Percentiles rank a stretch among this genome's conserved stretches.
phyloP scores from a whole-genome alignment of 1,139 yeast genomes.

The Lipomyces yarrowii region DNA sequence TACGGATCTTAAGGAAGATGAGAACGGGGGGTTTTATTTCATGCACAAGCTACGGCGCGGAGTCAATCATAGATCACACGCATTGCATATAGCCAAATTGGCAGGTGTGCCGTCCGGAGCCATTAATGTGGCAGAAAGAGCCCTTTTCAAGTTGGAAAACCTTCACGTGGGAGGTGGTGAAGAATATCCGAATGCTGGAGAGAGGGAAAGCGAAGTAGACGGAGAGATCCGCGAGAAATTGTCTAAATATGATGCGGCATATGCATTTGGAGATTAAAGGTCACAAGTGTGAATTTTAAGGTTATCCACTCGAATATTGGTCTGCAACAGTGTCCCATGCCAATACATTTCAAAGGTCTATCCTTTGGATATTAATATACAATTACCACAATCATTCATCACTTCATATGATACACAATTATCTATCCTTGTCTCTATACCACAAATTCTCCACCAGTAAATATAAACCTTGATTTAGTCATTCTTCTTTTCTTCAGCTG shows the following conservation, averaged over 20 bases:
- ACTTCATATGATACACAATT: neutral
- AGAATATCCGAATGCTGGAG: neutral
- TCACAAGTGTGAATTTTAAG: neutral
- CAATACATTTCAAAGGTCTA: neutral
- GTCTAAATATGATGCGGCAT: neutral
- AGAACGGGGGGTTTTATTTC: conserved; percentile 44
- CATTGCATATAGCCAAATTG: conserved; percentile 31
- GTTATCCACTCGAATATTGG: too few relatives aligned
- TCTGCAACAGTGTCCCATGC: too few relatives aligned
- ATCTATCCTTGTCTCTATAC: neutral
- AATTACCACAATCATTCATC: neutral
- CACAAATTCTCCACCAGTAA: neutral
- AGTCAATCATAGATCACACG: conserved; percentile 49
- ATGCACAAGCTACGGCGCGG: conserved; percentile 72
- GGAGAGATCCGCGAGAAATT: neutral
- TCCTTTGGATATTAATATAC: neutral
- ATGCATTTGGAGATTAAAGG: neutral
- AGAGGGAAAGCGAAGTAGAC: neutral
- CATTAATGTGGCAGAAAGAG: conserved; percentile 21
- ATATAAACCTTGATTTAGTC: conserved; percentile 2
- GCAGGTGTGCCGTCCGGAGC: conserved; percentile 32
- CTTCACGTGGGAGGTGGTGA: neutral
- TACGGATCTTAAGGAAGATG: conserved; percentile 51
- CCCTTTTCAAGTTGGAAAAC: conserved; percentile 15
- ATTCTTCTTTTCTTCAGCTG: conserved; percentile 9